Evolutionary conservation across 2,329 filamentous ascomycete genomes (phyloP), one percentile per base, ranked within the genome.

Genomic region (Samsoniella hepiali): DNA sequence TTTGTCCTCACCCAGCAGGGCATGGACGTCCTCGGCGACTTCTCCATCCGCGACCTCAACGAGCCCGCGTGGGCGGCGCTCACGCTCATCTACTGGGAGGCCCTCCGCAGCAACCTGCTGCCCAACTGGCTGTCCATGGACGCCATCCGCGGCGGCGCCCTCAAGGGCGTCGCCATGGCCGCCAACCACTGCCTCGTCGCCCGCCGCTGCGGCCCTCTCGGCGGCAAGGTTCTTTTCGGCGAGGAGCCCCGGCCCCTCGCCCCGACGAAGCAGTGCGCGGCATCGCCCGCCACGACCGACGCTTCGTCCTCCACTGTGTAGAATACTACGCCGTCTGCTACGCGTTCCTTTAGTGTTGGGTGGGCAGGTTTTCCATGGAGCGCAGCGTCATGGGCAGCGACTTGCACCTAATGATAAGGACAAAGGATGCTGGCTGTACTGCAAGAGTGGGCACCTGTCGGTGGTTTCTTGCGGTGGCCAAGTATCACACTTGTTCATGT

Each of bases 111-210:
- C 44, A 10, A 64, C 10, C 55, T 58, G 10, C 76, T 74, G 53
- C 73, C 74, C 9, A 76, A 73, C 63, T 75, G 73, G 73, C 62
- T 76, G 38, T 66, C 69, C 27, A 65, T 74, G 53, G 73, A 75
- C 44, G 64, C 63, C 15, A 67, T 75, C 17, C 67, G 71, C 5
- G 67, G 66, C 1, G 65, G 64, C 27, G 68, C 68, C 65, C 64
- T 67, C 31, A 72, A 70, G 67, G 62, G 60, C 22, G 62, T 74
- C 32, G 68, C 62, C 31, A 69, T 72, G 66, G 65, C 66, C 8
- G 66, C 75, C 63, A 76, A 76, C 42, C 65, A 69, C 42, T 76
- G 74, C 57, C 58, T 75, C 2, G 72, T 66, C 3, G 70, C 68
- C 7, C 65, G 68, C 55, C 63, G 60, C 58, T 74, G 72, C 40